Base-by-base conservation (phyloP, 139 green algal genomes). In the Chlamydomonas schloesseri region DNA sequence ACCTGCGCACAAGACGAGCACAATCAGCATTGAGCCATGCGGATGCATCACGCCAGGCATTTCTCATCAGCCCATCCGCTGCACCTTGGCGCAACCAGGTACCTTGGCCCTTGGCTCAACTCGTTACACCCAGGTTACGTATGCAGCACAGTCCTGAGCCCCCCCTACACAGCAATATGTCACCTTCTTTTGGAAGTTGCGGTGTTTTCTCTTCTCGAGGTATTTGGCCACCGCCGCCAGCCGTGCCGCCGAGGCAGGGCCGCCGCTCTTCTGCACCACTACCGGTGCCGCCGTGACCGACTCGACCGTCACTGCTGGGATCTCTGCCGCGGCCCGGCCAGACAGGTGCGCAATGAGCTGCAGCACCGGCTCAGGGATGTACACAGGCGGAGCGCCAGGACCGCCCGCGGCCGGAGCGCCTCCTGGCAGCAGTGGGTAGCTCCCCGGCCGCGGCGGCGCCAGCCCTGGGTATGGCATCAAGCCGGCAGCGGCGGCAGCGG, bases 111-210 rank as follows among this genome's bases (percentile, higher is more conserved):
- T 23, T 23, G 53, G 53, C 53, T 58, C 13, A 13, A 58, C 13
- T 13, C 53, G 15, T 58, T 23, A 15, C 53, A 58, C 13, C 53
- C 13, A 23, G 53, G n/a, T n/a, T n/a, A n/a, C n/a, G n/a, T n/a
- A n/a, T n/a, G n/a, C n/a, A n/a, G n/a, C n/a, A n/a, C n/a, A n/a
- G n/a, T n/a, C n/a, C n/a, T n/a, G n/a, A n/a, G 53, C 53, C 53
- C 15, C 53, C 13, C 53, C 53, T 13, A 58, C 53, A 13, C 53
- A 23, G 53, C 53, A 58, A 23, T 23, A 20, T 13, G 4, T 8
- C 65, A 71, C 91, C 85, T 93, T 94, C 78, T 94, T 94, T 17
- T 91, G 46, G 60, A 94, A 95, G 73, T 88, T 93, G n/a, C 91
- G 83, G 28, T 82, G 73, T 83, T 94, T 93, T 26, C 88, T 76